phyloP scores from a whole-genome alignment of 257 asterid species.

The Pogostemon cablin region DNA sequence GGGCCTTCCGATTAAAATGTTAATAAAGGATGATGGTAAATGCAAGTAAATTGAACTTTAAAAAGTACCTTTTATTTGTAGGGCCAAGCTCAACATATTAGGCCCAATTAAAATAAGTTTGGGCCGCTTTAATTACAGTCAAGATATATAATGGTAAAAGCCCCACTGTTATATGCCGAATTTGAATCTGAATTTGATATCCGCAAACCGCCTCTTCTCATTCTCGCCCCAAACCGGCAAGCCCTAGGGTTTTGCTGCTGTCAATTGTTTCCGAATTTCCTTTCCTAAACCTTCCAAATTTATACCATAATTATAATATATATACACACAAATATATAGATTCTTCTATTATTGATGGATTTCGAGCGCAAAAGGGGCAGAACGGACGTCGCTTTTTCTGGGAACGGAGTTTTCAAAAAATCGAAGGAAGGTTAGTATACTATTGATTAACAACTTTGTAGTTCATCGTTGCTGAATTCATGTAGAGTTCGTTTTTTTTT shows the following conservation, averaged over 20 bases:
- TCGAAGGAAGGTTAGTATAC: constrained; percentile 44
- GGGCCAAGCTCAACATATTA: too few species aligned
- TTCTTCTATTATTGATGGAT: constrained; percentile 37
- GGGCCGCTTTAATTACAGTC: too few species aligned
- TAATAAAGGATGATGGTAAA: too few species aligned
- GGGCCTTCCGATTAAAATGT: too few species aligned
- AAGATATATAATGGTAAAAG: neutral
- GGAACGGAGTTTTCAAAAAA: constrained; percentile 47
- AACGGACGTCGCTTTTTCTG: constrained; percentile 33
- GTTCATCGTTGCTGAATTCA: neutral
- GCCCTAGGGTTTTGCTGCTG: constrained; percentile 38
- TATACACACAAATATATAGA: constrained; percentile 31
- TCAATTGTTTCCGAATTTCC: constrained; percentile 5
- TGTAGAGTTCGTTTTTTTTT: neutral
- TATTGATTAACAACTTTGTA: constrained; percentile 1
- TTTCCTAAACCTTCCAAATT: neutral
- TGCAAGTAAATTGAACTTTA: too few species aligned
- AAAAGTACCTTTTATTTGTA: too few species aligned
- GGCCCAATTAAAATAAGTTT: too few species aligned
- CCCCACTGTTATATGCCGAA: constrained; percentile 9
- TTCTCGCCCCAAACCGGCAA: constrained; percentile 28
- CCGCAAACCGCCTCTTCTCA: constrained; percentile 33
- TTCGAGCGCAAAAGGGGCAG: constrained; percentile 53
- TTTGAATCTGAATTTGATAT: constrained; percentile 38
- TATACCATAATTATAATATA: neutral